phyloP scores from a whole-genome alignment of 2,329 filamentous ascomycete genomes.

The Trichoderma sp. region DNA sequence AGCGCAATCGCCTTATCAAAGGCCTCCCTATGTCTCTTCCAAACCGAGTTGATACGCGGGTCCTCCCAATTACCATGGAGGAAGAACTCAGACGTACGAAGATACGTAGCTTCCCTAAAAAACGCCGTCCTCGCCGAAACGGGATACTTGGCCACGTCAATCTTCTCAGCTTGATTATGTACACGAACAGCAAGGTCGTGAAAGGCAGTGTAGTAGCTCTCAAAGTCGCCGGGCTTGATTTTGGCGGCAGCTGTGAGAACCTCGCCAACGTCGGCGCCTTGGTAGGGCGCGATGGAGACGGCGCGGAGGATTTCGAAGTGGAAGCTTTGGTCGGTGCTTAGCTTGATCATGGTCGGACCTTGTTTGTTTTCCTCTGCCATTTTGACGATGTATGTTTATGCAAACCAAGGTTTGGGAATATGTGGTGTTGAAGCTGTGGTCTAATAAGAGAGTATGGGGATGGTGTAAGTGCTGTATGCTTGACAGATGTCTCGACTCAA shows the following conservation, averaged over 20 bases:
- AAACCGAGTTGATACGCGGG: slow-evolving; percentile 38
- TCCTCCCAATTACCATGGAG: slow-evolving; percentile 41
- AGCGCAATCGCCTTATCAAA: slow-evolving; percentile 40
- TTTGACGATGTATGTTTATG: neutral
- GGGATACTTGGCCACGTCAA: slow-evolving; percentile 23
- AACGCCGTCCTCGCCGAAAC: slow-evolving; percentile 28
- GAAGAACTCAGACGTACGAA: slow-evolving; percentile 42
- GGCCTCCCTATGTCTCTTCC: slow-evolving; percentile 34
- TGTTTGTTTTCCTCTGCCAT: neutral
- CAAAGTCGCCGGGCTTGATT: slow-evolving; percentile 27
- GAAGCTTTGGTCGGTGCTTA: slow-evolving; percentile 26
- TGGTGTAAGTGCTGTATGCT: neutral
- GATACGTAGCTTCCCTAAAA: slow-evolving; percentile 44
- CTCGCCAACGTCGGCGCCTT: slow-evolving; percentile 33
- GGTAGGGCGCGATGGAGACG: slow-evolving; percentile 23
- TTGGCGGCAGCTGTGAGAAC: slow-evolving; percentile 30
- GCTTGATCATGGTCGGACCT: slow-evolving; percentile 21
- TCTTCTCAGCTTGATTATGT: slow-evolving; percentile 21
- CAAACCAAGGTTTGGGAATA: neutral
- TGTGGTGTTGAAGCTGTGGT: neutral
- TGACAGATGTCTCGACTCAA: neutral
- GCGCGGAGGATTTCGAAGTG: slow-evolving; percentile 30
- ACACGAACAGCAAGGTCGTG: slow-evolving; percentile 24
- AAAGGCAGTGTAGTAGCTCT: slow-evolving; percentile 28
- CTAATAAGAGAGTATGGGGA: neutral